Evolutionary conservation across 1,284 basidiomycete species (phyloP).

Genomic region (Rhizoctonia solani): DNA sequence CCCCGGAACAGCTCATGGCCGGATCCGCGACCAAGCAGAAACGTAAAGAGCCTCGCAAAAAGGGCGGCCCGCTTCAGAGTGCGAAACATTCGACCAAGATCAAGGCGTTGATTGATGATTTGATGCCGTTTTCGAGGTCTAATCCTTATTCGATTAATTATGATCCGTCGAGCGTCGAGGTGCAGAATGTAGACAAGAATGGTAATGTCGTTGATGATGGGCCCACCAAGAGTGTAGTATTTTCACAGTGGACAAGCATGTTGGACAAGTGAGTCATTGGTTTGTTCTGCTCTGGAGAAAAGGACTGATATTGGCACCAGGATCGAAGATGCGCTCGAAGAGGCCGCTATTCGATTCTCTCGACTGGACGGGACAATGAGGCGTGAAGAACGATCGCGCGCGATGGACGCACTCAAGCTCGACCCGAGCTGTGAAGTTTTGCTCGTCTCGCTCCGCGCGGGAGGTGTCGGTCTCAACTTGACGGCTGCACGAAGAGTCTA

Average conservation of each 20-base stretch:
- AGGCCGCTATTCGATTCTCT: conserved; percentile 80
- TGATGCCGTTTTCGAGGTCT: conserved; percentile 71
- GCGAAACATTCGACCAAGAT: conserved; percentile 86
- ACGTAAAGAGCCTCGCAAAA: conserved; percentile 69
- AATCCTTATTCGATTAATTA: conserved; percentile 88
- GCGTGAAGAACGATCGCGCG: conserved; percentile 85
- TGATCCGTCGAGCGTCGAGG: conserved; percentile 68
- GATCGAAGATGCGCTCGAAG: conserved; percentile 87
- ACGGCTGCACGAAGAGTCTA: conserved; percentile 92
- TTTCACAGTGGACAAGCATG: conserved; percentile 98
- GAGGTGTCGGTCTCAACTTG: conserved; percentile 94
- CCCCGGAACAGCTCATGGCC: conserved; percentile 48
- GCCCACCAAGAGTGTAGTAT: conserved; percentile 85
- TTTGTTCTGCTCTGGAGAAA: conserved; percentile 32
- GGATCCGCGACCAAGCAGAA: conserved; percentile 39
- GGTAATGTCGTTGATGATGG: conserved; percentile 72
- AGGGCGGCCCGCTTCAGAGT: conserved; percentile 58
- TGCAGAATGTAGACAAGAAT: conserved; percentile 72
- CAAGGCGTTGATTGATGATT: conserved; percentile 73
- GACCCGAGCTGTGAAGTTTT: conserved; percentile 88
- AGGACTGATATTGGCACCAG: conserved; percentile 45
- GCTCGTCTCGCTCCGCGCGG: conserved; percentile 93
- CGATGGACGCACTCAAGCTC: conserved; percentile 87
- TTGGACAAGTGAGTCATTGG: conserved; percentile 74
- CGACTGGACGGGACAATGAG: conserved; percentile 97